Evolutionary conservation across 2,329 filamentous ascomycete species (phyloP), one percentile per base, ranked within the genome.

Genomic region (Sordariomycetes sp.): DNA sequence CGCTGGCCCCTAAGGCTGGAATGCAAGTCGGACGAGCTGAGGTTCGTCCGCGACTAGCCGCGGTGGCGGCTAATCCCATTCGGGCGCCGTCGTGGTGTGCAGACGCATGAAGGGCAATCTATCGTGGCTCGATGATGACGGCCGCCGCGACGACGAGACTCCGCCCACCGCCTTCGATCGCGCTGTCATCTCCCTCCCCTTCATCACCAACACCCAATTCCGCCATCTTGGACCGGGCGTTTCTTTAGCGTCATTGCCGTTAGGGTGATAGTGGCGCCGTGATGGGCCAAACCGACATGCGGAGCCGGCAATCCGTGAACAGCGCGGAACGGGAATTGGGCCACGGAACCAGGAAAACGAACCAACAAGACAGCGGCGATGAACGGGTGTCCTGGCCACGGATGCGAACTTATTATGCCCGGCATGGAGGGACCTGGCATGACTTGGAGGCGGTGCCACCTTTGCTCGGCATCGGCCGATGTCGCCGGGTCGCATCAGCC

Each of bases 401-500:
- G n/a, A 24, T 22, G 7, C 5, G 45, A 22, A 20, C 3, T 50
- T 50, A 50, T 50, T 8, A n/a, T 10, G 6, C 17, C n/a, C 17
- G n/a, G 22, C n/a, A 50, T 13, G 17, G 17, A 39, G 36, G 36
- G 12, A 13, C 36, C 45, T 50, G 45, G 10, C 45, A 50, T 50
- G 13, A 24, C 45, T 12, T 3, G 12, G 28, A 45, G 39, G 15
- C 51, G 50, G 54, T 57, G 51, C 39, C 50, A 57, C 54, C 51
- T 55, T 52, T 52, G 28, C 45, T 32, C 61, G 61, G 67, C 62
- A 66, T 69, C 67, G 67, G 63, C 67, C 67, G 67, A 69, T 69
- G 65, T 62, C 66, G 59, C 62, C 62, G 62, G 66, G 65, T 60
- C 65, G 45, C 55, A 56, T 69, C 67, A 68, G 66, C 62, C 67